Percentiles rank a stretch among this genome's conserved stretches.
Evolutionary conservation across 495 filamentous ascomycete species (phyloP).

Genomic region (Talaromyces trachyspermus): DNA sequence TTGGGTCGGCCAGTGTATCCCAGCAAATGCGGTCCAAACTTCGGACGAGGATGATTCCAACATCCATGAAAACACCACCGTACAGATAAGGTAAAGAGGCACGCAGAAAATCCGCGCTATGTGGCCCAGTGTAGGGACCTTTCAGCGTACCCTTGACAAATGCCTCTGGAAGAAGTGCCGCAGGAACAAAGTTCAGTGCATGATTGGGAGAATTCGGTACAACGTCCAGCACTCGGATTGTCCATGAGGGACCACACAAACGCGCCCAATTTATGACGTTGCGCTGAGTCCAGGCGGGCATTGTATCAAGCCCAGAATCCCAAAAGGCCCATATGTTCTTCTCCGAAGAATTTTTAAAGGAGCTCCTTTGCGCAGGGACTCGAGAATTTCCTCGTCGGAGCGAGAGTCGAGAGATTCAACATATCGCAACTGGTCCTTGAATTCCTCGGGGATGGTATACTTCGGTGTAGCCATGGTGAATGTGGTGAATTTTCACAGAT

Average conservation of each 20-base stretch:
- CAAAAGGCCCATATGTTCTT: conserved; percentile 25
- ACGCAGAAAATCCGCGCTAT: conserved; percentile 19
- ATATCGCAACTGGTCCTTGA: conserved; percentile 3
- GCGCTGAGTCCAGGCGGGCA: conserved; percentile 18
- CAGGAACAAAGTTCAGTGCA: conserved; percentile 8
- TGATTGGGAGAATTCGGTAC: conserved; percentile 14
- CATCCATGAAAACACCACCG: conserved; percentile 21
- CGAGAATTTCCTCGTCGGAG: conserved; percentile 4
- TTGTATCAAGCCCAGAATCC: conserved; percentile 14
- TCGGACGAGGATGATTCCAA: conserved; percentile 16
- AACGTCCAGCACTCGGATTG: conserved; percentile 19
- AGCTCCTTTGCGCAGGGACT: conserved; percentile 5
- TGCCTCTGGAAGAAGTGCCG: conserved; percentile 9
- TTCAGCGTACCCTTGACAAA: conserved; percentile 12
- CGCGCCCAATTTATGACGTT: conserved; percentile 21
- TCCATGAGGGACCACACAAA: conserved; percentile 14
- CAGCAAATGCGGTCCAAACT: conserved; percentile 18
- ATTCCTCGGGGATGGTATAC: not conserved
- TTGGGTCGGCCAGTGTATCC: conserved; percentile 11
- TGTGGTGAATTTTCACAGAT: too few species aligned
- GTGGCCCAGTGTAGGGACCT: conserved; percentile 14
- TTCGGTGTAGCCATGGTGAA: not conserved
- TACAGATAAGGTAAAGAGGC: conserved; percentile 13
- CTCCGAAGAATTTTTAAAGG: conserved; percentile 14
- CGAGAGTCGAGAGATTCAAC: conserved; percentile 2